These are phyloP conservation scores for Albizia julibrissin DNA, from an alignment of 306 rosid species.

Conservation along the genomic window DNA sequence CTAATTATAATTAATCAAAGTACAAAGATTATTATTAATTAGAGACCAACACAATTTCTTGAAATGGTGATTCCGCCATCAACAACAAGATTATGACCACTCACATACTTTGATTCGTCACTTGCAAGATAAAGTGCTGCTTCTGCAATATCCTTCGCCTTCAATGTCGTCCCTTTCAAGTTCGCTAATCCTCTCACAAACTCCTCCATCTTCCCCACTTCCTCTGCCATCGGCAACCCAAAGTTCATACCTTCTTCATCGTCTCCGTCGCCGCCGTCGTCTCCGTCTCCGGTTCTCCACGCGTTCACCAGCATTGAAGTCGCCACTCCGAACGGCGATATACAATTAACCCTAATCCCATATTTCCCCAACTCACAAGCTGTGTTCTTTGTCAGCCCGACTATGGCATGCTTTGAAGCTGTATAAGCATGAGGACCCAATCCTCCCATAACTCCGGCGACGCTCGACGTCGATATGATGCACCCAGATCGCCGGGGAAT, in stretches of 20 bases:
- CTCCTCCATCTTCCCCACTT: conserved; percentile 79
- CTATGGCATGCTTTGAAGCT: conserved; percentile 91
- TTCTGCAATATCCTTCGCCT: conserved; percentile 75
- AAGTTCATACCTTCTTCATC: conserved; percentile 20
- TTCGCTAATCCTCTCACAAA: conserved; percentile 79
- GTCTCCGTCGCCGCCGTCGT: conserved; percentile 16
- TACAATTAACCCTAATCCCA: conserved; percentile 82
- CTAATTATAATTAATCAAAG: not conserved
- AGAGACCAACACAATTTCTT: conserved; percentile 72
- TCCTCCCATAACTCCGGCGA: conserved; percentile 79
- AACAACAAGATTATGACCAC: conserved; percentile 92
- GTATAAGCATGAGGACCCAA: conserved; percentile 92
- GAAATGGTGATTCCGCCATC: conserved; percentile 90
- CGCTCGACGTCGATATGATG: conserved; percentile 74
- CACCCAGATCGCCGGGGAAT: conserved; percentile 63
- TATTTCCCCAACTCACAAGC: conserved; percentile 78
- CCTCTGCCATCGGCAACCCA: conserved; percentile 53
- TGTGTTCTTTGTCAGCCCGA: conserved; percentile 77
- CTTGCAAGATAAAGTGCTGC: conserved; percentile 92
- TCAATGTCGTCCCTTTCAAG: conserved; percentile 71
- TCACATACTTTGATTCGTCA: conserved; percentile 88
- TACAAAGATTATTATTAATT: not conserved
- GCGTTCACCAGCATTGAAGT: conserved; percentile 85
- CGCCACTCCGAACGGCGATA: conserved; percentile 94
- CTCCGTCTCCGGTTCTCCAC: conserved; percentile 49